Base-by-base conservation (phyloP, 768 basidiomycete species). In the Porphyrellus cyaneotinctus region DNA sequence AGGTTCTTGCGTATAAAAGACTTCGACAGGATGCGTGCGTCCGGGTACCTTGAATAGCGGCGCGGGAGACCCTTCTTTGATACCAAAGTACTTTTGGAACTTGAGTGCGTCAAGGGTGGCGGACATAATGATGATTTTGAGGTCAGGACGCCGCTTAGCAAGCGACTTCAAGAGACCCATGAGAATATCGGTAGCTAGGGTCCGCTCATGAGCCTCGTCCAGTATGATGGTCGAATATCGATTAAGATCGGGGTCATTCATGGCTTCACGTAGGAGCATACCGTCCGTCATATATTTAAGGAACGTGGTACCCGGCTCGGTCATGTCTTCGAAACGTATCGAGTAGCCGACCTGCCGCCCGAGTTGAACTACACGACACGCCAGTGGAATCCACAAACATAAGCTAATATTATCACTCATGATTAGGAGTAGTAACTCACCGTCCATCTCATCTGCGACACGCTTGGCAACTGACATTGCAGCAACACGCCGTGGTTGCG, bases 211-310 rank as follows among this genome's bases (percentile, higher is more conserved):
- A 6, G 93, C 97, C 74, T 99, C 97, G 69, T 99, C 97, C 51
- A 98, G 83, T 63, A 99, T 98, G 72, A 99, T 94, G 20, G 95
- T 97, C 18, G 92, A 95, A 70, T 99, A 99, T 4, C 94, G 84
- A 24, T 79, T 76, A 35, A 98, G 81, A 18, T 82, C 79, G 10
- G 91, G 88, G 70, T 98, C 95, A 71, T 95, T 91, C 95, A 97
- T 99, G 6, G 93, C 94, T 74, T 97, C 94, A 18, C 94, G 85
- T n/a, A 95, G 82, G 50, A 92, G 84, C 94, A 97, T 97, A 81
- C 95, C 97, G 62, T 99, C 97, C 15, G 97, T 99, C 95, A 98
- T 97, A 75, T 99, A 98, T 69, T 97, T 97, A 58, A 99, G 78
- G 72, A 99, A 97, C 0, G 97, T 98, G 75, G 60, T 91, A 81